Conservation (phyloP, 2,329 filamentous ascomycete genomes). For the Ceratocystis harringtonii region DNA sequence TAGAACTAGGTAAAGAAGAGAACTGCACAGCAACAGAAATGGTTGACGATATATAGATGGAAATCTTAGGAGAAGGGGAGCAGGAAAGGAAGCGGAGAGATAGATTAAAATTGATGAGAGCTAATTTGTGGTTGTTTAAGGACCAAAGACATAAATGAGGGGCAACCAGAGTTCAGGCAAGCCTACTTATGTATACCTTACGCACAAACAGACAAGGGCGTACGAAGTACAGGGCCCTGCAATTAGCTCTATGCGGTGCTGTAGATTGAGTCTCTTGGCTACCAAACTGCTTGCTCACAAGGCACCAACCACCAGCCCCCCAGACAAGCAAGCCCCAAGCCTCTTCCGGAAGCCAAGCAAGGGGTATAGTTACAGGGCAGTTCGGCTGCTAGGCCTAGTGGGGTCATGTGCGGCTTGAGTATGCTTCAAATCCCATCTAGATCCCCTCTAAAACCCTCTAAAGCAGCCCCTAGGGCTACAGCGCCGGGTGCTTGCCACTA, state of each 20-base stretch:
- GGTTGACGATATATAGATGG: too few species aligned
- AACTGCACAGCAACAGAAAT: too few species aligned
- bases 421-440: not conserved
- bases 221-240: not conserved
- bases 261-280: not conserved
- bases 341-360: slow-evolving; percentile 2
- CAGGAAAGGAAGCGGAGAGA: not conserved
- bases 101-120: not conserved
- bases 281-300: not conserved
- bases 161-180: not conserved
- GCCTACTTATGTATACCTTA: not conserved
- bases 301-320: not conserved
- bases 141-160: not conserved
- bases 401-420: not conserved
- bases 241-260: not conserved
- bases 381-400: not conserved
- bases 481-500: not conserved
- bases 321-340: not conserved
- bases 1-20: too few species aligned
- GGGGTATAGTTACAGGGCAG: not conserved
- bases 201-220: not conserved
- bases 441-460: not conserved
- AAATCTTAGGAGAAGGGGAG: not conserved
- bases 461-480: not conserved
- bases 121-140: not conserved